Percentiles rank a stretch among this genome's conserved stretches.
Conservation (phyloP, 805 yeast species). For the Candida krabiensis region DNA sequence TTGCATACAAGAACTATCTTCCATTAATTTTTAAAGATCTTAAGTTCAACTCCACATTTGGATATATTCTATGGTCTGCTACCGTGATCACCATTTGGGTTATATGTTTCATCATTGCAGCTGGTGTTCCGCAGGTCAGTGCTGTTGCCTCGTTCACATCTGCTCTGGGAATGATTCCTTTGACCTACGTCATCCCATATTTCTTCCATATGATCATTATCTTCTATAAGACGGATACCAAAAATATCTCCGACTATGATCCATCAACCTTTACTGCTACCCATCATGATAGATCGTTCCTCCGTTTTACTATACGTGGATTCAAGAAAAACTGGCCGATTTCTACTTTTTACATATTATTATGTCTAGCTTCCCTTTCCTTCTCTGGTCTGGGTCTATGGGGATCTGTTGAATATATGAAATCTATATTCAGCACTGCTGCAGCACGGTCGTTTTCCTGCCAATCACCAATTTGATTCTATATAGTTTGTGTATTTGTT, state of each 20-base stretch:
- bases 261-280: conserved; percentile 9
- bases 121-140: conserved; percentile 29
- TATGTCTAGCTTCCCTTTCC: conserved; percentile 22
- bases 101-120: conserved; percentile 16
- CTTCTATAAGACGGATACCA: conserved; percentile 14
- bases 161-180: conserved; percentile 26
- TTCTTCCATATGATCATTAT: conserved; percentile 21
- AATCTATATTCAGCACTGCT: conserved; percentile 20
- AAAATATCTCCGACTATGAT: conserved; percentile 10
- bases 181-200: conserved; percentile 28
- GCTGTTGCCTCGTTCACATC: conserved; percentile 26
- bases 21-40: conserved; percentile 34
- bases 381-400: conserved; percentile 29
- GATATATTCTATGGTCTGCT: conserved; percentile 22
- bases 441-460: conserved; percentile 30
- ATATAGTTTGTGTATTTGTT: not conserved
- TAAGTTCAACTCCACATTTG: conserved; percentile 32
- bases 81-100: conserved; percentile 17
- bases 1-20: conserved; percentile 40
- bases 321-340: conserved; percentile 14
- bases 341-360: conserved; percentile 15
- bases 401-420: conserved; percentile 25
- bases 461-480: conserved; percentile 22
- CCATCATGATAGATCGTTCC: no score
- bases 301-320: conserved; percentile 13